These are phyloP conservation scores for Lichtheimia ramosa DNA, from an alignment of 371 early-diverging fungal genomes.

Conservation along the genomic window DNA sequence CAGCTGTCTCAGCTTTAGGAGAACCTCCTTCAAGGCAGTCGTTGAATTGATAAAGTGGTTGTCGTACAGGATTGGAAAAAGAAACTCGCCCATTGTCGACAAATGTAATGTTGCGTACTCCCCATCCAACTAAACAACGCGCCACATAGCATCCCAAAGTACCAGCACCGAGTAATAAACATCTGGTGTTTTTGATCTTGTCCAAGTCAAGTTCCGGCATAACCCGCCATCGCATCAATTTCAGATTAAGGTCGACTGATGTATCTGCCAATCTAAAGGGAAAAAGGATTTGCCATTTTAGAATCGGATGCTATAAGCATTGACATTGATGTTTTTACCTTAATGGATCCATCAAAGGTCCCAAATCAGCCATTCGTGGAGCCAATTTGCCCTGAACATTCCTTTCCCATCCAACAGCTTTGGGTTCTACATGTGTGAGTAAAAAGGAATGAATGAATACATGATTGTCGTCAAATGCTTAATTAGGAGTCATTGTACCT, in stretches of 20 bases:
- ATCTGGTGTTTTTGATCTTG: conserved; percentile 70
- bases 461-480: no score
- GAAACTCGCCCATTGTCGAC: conserved; percentile 92
- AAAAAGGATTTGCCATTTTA: conserved; percentile 2
- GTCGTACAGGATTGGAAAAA: conserved; percentile 94
- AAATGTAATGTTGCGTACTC: conserved; percentile 89
- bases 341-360: conserved; percentile 81
- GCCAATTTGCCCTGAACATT: conserved; percentile 77
- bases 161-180: conserved; percentile 92
- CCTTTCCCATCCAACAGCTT: conserved; percentile 91
- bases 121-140: conserved; percentile 86
- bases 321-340: conserved; percentile 32
- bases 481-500: no score
- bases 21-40: conserved; percentile 85
- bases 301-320: background rate
- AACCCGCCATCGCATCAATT: conserved; percentile 95
- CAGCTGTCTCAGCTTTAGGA: conserved; percentile 87
- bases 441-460: no score
- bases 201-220: conserved; percentile 85
- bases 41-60: conserved; percentile 88
- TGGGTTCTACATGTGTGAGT: conserved; percentile 32
- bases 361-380: conserved; percentile 84
- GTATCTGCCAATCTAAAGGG: conserved; percentile 72
- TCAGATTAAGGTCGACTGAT: conserved; percentile 90
- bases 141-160: conserved; percentile 95